Percentiles rank a stretch among this genome's conserved stretches.
phyloP scores from a whole-genome alignment of 140 eudicot genomes.

The Oenanthe javanica region DNA sequence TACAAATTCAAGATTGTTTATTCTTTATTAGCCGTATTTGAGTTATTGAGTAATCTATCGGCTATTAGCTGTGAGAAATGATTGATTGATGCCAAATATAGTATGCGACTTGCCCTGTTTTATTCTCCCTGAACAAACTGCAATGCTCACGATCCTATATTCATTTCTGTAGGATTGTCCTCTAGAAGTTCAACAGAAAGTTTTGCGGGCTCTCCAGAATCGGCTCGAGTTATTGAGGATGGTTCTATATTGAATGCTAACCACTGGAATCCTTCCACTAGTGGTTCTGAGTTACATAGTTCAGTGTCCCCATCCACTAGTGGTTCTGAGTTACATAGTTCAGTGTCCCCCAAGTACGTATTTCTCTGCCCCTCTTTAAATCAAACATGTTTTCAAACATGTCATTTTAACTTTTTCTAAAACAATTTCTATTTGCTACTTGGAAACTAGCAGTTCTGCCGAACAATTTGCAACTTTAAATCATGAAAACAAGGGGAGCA shows the following conservation, averaged over 20 bases:
- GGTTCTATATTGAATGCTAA: conserved; percentile 23
- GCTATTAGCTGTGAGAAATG: neutral
- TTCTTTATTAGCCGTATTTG: neutral
- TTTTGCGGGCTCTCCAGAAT: conserved; percentile 27
- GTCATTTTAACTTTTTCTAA: conserved; percentile 1
- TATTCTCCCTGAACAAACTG: neutral
- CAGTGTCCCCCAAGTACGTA: conserved; percentile 36
- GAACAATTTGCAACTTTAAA: conserved; percentile 21
- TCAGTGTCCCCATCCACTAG: conserved; percentile 29
- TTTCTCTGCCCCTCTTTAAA: neutral
- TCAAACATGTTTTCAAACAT: too few relatives aligned
- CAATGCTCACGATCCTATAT: neutral
- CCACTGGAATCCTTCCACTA: conserved; percentile 23
- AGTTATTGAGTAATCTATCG: neutral
- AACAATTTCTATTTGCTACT: conserved; percentile 10
- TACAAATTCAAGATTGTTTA: neutral
- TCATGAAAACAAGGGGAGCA: conserved; percentile 15
- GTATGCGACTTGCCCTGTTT: neutral
- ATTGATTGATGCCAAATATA: neutral
- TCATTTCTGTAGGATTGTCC: conserved; percentile 41
- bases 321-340: conserved; percentile 14
- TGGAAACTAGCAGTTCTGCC: conserved; percentile 22
- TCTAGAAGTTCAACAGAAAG: conserved; percentile 35
- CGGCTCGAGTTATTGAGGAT: conserved; percentile 21
- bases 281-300: conserved; percentile 14